A percentile compares a stretch with the other conserved stretches of the same genome.
These are phyloP conservation scores for Alternaria gaisen DNA, from an alignment of 2,329 filamentous ascomycete species.

Conservation along the genomic window DNA sequence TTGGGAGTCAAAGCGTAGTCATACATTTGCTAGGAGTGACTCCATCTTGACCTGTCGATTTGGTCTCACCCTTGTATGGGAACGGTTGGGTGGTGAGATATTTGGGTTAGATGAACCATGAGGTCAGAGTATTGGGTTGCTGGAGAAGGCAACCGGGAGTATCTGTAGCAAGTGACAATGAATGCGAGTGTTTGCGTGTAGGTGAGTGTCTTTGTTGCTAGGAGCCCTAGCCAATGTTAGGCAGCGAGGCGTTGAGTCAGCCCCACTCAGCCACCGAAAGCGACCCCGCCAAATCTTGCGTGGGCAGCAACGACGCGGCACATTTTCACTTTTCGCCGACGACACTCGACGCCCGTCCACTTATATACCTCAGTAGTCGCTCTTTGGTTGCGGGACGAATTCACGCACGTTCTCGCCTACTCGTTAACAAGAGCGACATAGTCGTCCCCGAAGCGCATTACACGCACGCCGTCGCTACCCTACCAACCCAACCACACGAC, in stretches of 20 bases:
- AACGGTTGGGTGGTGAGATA: conserved; percentile 1
- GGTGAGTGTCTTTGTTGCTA: conserved; percentile 24
- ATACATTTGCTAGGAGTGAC: conserved; percentile 68
- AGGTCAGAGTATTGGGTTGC: conserved; percentile 1
- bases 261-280: conserved; percentile 23
- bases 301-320: conserved; percentile 32
- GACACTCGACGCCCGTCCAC: conserved; percentile 13
- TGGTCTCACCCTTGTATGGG: conserved; percentile 6
- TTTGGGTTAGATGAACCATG: conserved; percentile 8
- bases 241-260: conserved; percentile 32
- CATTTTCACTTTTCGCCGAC: conserved; percentile 34
- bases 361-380: conserved; percentile 14
- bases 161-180: not conserved
- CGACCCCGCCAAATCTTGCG: conserved; percentile 33
- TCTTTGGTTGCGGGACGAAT: conserved; percentile 11
- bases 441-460: not conserved
- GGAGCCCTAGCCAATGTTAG: conserved; percentile 36
- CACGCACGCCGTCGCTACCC: conserved; percentile 2
- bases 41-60: conserved; percentile 70
- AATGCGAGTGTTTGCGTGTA: conserved; percentile 11
- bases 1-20: conserved; percentile 19
- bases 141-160: not conserved
- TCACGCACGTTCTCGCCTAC: not conserved
- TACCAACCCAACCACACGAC: conserved; percentile 12
- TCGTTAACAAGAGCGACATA: not conserved